Percentiles rank a stretch among this genome's conserved stretches.
Conservation (phyloP, 768 basidiomycete species). For the Leucocoprinus birnbaumii region DNA sequence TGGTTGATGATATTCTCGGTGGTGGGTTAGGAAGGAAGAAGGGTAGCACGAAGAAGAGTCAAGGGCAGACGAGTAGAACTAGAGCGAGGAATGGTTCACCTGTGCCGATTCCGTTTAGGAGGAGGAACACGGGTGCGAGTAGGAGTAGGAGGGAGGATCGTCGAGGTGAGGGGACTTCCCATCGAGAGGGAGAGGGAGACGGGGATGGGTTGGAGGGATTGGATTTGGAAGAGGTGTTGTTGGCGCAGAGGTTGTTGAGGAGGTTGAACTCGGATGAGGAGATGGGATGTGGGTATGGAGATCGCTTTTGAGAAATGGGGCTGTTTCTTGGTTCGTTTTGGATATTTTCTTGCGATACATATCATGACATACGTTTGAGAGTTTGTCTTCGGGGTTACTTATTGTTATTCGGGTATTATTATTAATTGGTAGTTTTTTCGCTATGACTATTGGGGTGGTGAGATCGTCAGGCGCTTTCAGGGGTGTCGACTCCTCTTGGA, state of each 20-base stretch:
- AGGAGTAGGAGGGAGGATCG: neutral
- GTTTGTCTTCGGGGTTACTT: too few species aligned
- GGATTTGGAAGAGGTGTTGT: constrained; percentile 29
- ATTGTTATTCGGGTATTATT: too few species aligned
- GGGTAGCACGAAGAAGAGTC: neutral
- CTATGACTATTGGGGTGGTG: too few species aligned
- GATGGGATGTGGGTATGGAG: neutral
- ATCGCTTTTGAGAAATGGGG: neutral
- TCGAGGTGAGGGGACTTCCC: too few species aligned
- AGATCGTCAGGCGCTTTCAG: too few species aligned
- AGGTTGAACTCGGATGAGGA: constrained; percentile 20
- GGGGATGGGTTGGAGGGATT: constrained; percentile 16
- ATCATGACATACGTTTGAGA: too few species aligned
- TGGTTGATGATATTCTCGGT: neutral
- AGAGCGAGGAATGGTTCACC: constrained; percentile 8
- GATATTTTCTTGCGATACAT: neutral
- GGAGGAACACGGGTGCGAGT: neutral
- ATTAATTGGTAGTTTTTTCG: too few species aligned
- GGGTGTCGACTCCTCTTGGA: too few species aligned
- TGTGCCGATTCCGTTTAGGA: constrained; percentile 5
- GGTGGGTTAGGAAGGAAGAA: neutral
- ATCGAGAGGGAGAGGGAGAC: constrained; percentile 19
- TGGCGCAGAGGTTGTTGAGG: constrained; percentile 29
- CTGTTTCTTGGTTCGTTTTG: neutral
- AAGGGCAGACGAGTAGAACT: neutral